Evolutionary conservation across 495 filamentous ascomycete species (phyloP).

Genomic region (Aspergillus cristatus): DNA sequence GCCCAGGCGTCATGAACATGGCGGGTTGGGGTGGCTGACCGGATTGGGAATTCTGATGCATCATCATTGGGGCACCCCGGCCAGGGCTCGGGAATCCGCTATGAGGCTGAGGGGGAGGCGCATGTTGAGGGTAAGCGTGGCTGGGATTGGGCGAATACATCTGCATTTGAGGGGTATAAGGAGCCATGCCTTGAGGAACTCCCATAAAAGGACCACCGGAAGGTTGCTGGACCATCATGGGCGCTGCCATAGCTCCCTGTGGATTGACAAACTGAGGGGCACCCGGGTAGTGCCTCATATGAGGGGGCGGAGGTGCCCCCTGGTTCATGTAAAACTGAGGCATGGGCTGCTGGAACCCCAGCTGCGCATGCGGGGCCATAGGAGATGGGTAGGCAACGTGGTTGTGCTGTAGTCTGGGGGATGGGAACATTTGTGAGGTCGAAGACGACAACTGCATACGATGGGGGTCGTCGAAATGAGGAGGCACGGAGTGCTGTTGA

Average conservation of each 20-base stretch:
- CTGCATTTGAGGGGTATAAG: constrained; percentile 58
- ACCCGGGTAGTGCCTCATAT: constrained; percentile 37
- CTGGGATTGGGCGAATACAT: constrained; percentile 63
- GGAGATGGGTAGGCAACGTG: constrained; percentile 62
- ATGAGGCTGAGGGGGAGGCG: constrained; percentile 53
- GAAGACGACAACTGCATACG: constrained; percentile 78
- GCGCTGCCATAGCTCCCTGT: constrained; percentile 57
- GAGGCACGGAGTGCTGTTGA: constrained; percentile 47
- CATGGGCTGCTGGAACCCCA: constrained; percentile 64
- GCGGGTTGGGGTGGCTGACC: constrained; percentile 50
- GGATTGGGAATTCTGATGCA: constrained; percentile 69
- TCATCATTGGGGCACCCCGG: constrained; percentile 72
- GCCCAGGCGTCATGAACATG: constrained; percentile 60
- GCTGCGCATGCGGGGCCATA: constrained; percentile 58
- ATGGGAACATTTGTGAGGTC: constrained; percentile 66
- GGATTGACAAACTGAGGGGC: constrained; percentile 54
- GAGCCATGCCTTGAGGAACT: constrained; percentile 45
- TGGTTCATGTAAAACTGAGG: constrained; percentile 63
- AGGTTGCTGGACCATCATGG: constrained; percentile 75
- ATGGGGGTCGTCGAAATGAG: constrained; percentile 69
- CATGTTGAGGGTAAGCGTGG: constrained; percentile 56
- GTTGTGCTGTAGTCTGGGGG: constrained; percentile 63
- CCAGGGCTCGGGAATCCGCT: constrained; percentile 82
- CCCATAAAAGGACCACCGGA: constrained; percentile 48
- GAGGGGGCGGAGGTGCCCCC: constrained; percentile 42